A percentile compares a stretch with the other conserved stretches of the same genome.
Evolutionary conservation across 306 rosid genomes (phyloP).

Genomic region (Malus sieversii): DNA sequence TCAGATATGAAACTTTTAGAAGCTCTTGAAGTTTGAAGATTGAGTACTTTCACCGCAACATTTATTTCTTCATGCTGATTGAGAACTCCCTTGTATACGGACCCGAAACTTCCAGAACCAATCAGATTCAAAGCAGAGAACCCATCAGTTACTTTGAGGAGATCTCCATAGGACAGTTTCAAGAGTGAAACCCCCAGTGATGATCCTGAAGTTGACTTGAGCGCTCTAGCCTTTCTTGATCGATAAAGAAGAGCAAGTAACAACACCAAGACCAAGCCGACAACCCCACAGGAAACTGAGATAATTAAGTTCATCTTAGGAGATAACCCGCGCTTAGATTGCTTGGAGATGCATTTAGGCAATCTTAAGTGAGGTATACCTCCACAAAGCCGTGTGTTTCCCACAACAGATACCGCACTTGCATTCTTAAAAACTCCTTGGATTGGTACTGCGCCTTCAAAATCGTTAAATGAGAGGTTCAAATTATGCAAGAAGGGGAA

Average conservation of each 20-base stretch:
- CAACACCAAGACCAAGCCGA: background rate
- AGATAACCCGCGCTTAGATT: background rate
- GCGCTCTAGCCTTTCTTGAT: background rate
- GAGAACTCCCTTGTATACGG: no score
- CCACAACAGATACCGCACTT: background rate
- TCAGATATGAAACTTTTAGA: background rate
- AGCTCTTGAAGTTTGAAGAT: constrained; percentile 8
- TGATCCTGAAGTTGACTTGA: background rate
- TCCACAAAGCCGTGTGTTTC: constrained; percentile 12
- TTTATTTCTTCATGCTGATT: background rate
- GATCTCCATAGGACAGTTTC: constrained; percentile 17
- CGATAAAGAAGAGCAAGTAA: background rate
- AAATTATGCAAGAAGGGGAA: no score
- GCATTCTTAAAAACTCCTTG: constrained; percentile 23
- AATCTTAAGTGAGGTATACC: constrained; percentile 8
- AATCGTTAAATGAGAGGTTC: no score
- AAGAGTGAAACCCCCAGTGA: background rate
- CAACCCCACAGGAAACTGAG: background rate
- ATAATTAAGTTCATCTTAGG: background rate
- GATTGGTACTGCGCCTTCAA: background rate
- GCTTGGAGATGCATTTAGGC: background rate
- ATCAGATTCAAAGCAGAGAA: constrained; percentile 8
- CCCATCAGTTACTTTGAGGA: constrained; percentile 16
- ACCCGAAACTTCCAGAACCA: no score
- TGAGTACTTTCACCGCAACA: constrained; percentile 27